Conservation (phyloP, 805 yeast species). For the Pichia rugopelliculosa region DNA sequence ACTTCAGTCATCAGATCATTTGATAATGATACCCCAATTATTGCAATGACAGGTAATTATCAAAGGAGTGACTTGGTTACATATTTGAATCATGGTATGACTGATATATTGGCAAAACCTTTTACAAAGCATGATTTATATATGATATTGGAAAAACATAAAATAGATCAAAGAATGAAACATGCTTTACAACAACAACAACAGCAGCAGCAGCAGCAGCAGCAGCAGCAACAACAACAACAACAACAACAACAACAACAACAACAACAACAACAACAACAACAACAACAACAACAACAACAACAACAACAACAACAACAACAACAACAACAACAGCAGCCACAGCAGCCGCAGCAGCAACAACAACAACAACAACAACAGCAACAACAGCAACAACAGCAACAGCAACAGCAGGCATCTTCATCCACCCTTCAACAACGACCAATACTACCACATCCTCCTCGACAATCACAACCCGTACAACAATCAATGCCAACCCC, state of each 20-base stretch:
- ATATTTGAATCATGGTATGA: conserved; percentile 82
- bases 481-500: not conserved
- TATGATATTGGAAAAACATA: conserved; percentile 67
- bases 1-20: conserved; percentile 81
- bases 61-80: conserved; percentile 74
- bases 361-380: not conserved
- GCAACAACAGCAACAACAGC: not conserved
- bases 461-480: not conserved
- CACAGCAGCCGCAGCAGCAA: not conserved
- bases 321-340: not conserved
- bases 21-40: conserved; percentile 80
- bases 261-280: not conserved
- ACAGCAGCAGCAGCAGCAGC: conserved; percentile 12
- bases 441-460: not conserved
- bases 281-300: not conserved
- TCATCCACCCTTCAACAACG: too few species aligned
- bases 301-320: not conserved
- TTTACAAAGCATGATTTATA: conserved; percentile 83
- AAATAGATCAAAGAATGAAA: conserved; percentile 32
- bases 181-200: not conserved
- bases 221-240: conserved; percentile 4
- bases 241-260: conserved; percentile 7
- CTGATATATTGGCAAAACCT: conserved; percentile 89
- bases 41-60: conserved; percentile 91
- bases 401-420: not conserved